Percentiles rank a stretch among this genome's conserved stretches.
Evolutionary conservation across 371 early-diverging fungal species (phyloP).

Genomic region (Cladochytrium tenue): DNA sequence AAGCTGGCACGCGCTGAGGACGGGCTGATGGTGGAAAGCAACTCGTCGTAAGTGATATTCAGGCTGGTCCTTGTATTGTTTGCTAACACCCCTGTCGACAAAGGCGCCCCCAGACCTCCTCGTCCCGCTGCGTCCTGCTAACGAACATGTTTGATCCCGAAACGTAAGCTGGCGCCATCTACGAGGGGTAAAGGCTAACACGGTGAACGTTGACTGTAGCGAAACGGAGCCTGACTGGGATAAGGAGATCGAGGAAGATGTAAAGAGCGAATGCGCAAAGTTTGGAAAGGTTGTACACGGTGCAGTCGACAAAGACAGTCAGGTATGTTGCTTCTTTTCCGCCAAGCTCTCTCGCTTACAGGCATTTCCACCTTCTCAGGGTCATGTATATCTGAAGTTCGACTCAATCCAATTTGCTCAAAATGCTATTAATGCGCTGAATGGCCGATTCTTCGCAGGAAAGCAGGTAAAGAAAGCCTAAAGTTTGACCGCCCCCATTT

Average conservation of each 20-base stretch:
- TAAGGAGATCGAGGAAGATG: slow-evolving; percentile 83
- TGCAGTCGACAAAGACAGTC: slow-evolving; percentile 66
- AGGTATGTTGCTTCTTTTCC: slow-evolving; percentile 24
- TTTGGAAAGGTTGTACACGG: slow-evolving; percentile 80
- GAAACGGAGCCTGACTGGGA: slow-evolving; percentile 88
- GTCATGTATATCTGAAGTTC: slow-evolving; percentile 84
- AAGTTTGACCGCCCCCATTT: background rate
- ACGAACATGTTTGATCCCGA: slow-evolving; percentile 91
- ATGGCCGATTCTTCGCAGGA: slow-evolving; percentile 54
- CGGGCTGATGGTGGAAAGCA: slow-evolving; percentile 2
- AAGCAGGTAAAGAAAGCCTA: slow-evolving; percentile 29
- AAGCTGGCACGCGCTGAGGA: slow-evolving; percentile 64
- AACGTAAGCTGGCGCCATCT: slow-evolving; percentile 63
- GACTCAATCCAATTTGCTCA: slow-evolving; percentile 65
- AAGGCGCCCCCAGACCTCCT: background rate
- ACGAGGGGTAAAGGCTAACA: too few species aligned
- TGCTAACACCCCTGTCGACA: background rate
- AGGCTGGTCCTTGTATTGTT: too few species aligned
- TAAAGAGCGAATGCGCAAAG: slow-evolving; percentile 78
- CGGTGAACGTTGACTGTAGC: slow-evolving; percentile 46
- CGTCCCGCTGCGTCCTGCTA: slow-evolving; percentile 67
- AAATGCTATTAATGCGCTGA: slow-evolving; percentile 56
- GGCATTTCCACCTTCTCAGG: slow-evolving; percentile 44
- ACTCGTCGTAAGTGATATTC: background rate
- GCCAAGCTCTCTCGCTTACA: background rate